These are phyloP conservation scores for Aspergillus alliaceus DNA, from an alignment of 2,329 filamentous ascomycete species.

Conservation along the genomic window DNA sequence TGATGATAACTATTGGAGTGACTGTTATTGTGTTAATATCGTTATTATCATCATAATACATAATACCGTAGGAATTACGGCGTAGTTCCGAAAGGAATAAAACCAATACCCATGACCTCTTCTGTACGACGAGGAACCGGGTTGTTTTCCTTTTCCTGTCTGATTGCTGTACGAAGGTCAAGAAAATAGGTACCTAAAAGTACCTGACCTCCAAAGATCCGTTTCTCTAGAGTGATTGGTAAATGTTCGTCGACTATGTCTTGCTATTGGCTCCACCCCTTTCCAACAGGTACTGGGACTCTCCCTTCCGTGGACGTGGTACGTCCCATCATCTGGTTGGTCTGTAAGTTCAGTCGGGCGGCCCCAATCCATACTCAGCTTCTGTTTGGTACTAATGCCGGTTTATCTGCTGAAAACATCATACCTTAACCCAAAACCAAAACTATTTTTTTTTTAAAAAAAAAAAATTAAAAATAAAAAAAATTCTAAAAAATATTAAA, in stretches of 20 bases:
- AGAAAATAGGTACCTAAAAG: not conserved
- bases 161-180: not conserved
- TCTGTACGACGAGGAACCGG: conserved; percentile 4
- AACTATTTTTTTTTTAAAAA: too few relatives aligned
- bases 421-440: conserved; percentile 15
- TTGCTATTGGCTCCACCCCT: conserved; percentile 23
- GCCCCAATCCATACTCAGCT: conserved; percentile 19
- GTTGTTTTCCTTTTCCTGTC: conserved; percentile 8
- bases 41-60: not conserved
- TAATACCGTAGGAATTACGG: not conserved
- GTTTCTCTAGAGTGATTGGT: conserved; percentile 12
- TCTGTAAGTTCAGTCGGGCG: conserved; percentile 24
- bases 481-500: not conserved
- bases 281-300: conserved; percentile 14
- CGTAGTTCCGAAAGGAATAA: conserved; percentile 1
- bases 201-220: not conserved
- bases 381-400: conserved; percentile 12
- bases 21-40: not conserved
- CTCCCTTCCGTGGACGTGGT: conserved; percentile 18
- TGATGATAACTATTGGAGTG: not conserved
- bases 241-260: conserved; percentile 8
- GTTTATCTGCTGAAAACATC: conserved; percentile 20
- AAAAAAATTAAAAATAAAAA: conserved; percentile 6
- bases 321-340: conserved; percentile 18
- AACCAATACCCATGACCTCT: conserved; percentile 2